phyloP scores from a whole-genome alignment of 2,329 filamentous ascomycete species.

The Fusarium sp. region DNA sequence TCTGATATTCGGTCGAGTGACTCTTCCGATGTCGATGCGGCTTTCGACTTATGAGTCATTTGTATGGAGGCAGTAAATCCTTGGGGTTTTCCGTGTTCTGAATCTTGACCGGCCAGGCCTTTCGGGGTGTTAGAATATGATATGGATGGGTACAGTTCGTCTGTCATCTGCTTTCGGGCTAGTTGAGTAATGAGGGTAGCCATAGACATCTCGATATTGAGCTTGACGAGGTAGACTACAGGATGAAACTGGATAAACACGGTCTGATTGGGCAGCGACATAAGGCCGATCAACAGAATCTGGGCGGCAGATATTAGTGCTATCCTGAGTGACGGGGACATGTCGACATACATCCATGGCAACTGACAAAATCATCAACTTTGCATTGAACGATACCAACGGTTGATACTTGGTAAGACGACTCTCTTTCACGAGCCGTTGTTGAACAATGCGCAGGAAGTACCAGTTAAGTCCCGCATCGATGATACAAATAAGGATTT shows the following conservation, averaged over 20 bases:
- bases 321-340: rapidly evolving
- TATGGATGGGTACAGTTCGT: constrained; percentile 35
- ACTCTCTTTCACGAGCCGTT: constrained; percentile 60
- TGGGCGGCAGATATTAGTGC: neutral
- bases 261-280: constrained; percentile 51
- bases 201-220: constrained; percentile 69
- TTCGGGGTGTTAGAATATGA: constrained; percentile 26
- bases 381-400: constrained; percentile 63
- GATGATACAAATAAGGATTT: constrained; percentile 64
- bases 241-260: constrained; percentile 65
- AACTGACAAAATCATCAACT: constrained; percentile 63
- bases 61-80: constrained; percentile 16
- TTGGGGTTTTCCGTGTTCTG: constrained; percentile 8
- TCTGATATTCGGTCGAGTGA: constrained; percentile 28
- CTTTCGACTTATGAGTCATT: constrained; percentile 34
- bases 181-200: constrained; percentile 62
- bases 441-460: constrained; percentile 62
- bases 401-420: constrained; percentile 64
- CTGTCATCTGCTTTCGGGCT: constrained; percentile 32
- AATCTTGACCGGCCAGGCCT: neutral
- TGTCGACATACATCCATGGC: constrained; percentile 59
- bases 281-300: constrained; percentile 51
- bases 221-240: constrained; percentile 65
- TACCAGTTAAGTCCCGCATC: constrained; percentile 66
- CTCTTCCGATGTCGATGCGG: constrained; percentile 16